phyloP scores from a whole-genome alignment of 441 rosid species.

The Flueggea neowawraea region DNA sequence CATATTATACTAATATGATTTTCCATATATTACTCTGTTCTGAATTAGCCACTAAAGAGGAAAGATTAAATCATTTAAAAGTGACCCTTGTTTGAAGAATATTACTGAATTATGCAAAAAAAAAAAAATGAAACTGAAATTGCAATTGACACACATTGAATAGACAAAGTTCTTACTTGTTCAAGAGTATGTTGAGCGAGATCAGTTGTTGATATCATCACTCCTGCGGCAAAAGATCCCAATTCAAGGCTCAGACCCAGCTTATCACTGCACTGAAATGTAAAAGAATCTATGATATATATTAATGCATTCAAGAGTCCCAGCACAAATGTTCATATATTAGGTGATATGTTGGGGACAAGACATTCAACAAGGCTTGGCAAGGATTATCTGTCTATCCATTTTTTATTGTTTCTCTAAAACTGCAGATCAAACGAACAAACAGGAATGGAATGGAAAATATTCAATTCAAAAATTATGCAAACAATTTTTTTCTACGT shows the following conservation, averaged over 20 bases:
- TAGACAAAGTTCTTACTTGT: constrained; percentile 53
- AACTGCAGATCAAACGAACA: too few species aligned
- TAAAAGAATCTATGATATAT: background rate
- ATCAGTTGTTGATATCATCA: constrained; percentile 98
- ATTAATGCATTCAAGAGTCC: background rate
- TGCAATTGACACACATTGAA: constrained; percentile 1
- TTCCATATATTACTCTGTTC: too few species aligned
- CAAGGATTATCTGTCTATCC: too few species aligned
- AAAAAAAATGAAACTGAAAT: background rate
- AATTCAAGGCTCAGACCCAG: constrained; percentile 95
- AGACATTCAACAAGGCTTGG: too few species aligned
- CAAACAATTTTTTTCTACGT: too few species aligned
- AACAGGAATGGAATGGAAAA: too few species aligned
- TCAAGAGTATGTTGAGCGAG: constrained; percentile 94
- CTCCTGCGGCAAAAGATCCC: constrained; percentile 98
- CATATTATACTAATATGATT: too few species aligned
- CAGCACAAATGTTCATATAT: background rate
- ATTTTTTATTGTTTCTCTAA: too few species aligned
- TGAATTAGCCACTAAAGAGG: too few species aligned
- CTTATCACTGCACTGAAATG: constrained; percentile 94
- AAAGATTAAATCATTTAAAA: too few species aligned
- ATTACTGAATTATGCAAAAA: background rate
- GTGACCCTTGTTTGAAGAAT: background rate
- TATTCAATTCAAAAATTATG: too few species aligned
- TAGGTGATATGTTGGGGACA: background rate